A percentile compares a stretch with the other conserved stretches of the same genome.
These are phyloP conservation scores for Kuraishia ogatae DNA, from an alignment of 805 yeast species.

Conservation along the genomic window DNA sequence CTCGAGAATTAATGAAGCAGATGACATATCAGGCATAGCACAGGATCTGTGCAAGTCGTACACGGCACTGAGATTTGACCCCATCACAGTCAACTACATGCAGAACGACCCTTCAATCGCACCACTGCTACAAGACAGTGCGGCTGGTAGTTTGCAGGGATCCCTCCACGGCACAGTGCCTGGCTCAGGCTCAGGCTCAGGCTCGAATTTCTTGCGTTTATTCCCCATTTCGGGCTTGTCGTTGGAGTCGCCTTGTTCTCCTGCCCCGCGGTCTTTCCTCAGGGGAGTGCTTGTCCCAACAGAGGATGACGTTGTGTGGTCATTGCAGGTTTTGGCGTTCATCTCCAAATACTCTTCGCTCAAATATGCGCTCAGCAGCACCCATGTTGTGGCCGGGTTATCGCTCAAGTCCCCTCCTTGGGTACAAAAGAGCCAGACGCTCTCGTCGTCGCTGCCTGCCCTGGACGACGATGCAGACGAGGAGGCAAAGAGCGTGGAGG, in stretches of 20 bases:
- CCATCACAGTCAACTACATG: slow-evolving; percentile 16
- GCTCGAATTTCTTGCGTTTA: background rate
- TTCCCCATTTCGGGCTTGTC: background rate
- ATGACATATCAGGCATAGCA: slow-evolving; percentile 13
- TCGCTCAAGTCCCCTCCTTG: slow-evolving; percentile 26
- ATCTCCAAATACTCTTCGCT: slow-evolving; percentile 84
- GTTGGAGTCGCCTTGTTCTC: background rate
- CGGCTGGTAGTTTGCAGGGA: background rate
- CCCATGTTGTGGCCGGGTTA: slow-evolving; percentile 67
- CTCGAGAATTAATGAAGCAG: slow-evolving; percentile 15
- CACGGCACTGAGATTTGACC: slow-evolving; percentile 15
- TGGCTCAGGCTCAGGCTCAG: background rate
- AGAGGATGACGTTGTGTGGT: slow-evolving; percentile 92
- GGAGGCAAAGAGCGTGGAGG: slow-evolving; percentile 1
- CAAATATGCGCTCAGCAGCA: slow-evolving; percentile 64
- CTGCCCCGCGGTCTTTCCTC: slow-evolving; percentile 40
- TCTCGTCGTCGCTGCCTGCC: background rate
- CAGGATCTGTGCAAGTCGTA: slow-evolving; percentile 14
- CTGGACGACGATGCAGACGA: slow-evolving; percentile 1
- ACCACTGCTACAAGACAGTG: slow-evolving; percentile 7
- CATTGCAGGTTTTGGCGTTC: slow-evolving; percentile 84
- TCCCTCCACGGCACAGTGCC: slow-evolving; percentile 8
- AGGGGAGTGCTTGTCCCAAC: slow-evolving; percentile 79
- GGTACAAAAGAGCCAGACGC: background rate
- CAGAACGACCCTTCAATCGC: slow-evolving; percentile 15